Conservation (phyloP, 176 grass and related monocot species). For the Avena eriantha region DNA sequence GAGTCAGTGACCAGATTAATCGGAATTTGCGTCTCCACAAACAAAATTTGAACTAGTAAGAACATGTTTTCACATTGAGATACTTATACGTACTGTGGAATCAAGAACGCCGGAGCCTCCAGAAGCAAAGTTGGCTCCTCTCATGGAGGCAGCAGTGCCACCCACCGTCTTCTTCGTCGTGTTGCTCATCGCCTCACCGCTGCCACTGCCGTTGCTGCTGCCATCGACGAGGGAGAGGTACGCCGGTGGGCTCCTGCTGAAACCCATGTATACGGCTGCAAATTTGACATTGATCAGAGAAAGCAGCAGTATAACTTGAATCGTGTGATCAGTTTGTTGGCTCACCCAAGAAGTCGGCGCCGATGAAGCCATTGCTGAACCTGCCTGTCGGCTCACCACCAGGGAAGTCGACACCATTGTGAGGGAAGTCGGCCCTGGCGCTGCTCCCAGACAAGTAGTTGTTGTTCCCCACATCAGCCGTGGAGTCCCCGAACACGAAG, state of each 20-base stretch:
- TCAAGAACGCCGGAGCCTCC: slow-evolving; percentile 83
- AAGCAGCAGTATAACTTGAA: neutral
- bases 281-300: neutral
- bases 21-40: neutral
- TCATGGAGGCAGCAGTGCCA: slow-evolving; percentile 32
- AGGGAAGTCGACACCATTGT: slow-evolving; percentile 80
- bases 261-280: slow-evolving; percentile 65
- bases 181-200: neutral
- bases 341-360: slow-evolving; percentile 69
- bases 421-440: slow-evolving; percentile 68
- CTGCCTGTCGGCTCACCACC: slow-evolving; percentile 59
- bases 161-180: neutral
- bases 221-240: slow-evolving; percentile 55
- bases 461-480: slow-evolving; percentile 75
- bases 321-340: neutral
- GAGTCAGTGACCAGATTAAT: neutral
- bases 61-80: neutral
- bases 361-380: slow-evolving; percentile 79
- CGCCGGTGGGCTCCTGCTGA: slow-evolving; percentile 61
- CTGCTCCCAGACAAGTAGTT: slow-evolving; percentile 43
- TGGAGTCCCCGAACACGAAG: slow-evolving; percentile 82
- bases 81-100: slow-evolving; percentile 52
- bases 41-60: neutral
- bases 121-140: slow-evolving; percentile 76
- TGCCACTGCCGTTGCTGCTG: slow-evolving; percentile 23